phyloP scores from a whole-genome alignment of 2,329 filamentous ascomycete species.

The Fusarium annulatum region DNA sequence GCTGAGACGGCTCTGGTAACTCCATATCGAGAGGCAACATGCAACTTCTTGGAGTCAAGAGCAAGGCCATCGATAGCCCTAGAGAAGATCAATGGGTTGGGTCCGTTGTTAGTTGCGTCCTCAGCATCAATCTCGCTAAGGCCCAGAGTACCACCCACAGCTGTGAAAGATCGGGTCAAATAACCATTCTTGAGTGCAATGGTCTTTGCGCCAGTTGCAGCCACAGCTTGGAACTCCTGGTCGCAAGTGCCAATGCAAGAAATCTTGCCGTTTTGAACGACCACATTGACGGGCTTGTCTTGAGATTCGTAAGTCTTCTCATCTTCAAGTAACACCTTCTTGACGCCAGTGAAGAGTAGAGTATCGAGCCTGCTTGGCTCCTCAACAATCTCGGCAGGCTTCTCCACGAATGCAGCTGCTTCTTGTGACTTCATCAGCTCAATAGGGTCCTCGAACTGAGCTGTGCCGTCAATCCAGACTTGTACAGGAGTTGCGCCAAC shows the following conservation, averaged over 20 bases:
- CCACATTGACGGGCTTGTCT: conserved; percentile 57
- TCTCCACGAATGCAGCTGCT: conserved; percentile 52
- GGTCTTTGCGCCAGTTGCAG: conserved; percentile 48
- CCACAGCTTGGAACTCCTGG: conserved; percentile 54
- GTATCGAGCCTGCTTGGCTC: conserved; percentile 53
- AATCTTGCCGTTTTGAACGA: conserved; percentile 64
- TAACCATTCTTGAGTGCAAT: conserved; percentile 68
- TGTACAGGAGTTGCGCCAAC: conserved; percentile 69
- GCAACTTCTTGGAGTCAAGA: conserved; percentile 67
- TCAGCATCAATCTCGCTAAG: conserved; percentile 73
- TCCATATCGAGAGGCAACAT: conserved; percentile 64
- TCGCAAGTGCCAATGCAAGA: conserved; percentile 66
- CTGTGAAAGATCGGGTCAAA: conserved; percentile 69
- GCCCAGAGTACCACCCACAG: conserved; percentile 69
- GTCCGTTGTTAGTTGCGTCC: conserved; percentile 63
- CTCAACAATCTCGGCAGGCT: conserved; percentile 55
- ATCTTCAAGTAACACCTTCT: conserved; percentile 61
- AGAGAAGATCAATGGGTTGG: conserved; percentile 60
- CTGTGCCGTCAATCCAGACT: conserved; percentile 71
- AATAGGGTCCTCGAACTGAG: conserved; percentile 64
- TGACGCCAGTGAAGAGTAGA: conserved; percentile 68
- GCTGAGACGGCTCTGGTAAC: conserved; percentile 69
- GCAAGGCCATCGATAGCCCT: conserved; percentile 68
- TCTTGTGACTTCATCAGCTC: conserved; percentile 63
- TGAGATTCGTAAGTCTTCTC: conserved; percentile 51